These are phyloP conservation scores for Botryosphaeria agaves DNA, from an alignment of 2,329 filamentous ascomycete species.

Conservation along the genomic window DNA sequence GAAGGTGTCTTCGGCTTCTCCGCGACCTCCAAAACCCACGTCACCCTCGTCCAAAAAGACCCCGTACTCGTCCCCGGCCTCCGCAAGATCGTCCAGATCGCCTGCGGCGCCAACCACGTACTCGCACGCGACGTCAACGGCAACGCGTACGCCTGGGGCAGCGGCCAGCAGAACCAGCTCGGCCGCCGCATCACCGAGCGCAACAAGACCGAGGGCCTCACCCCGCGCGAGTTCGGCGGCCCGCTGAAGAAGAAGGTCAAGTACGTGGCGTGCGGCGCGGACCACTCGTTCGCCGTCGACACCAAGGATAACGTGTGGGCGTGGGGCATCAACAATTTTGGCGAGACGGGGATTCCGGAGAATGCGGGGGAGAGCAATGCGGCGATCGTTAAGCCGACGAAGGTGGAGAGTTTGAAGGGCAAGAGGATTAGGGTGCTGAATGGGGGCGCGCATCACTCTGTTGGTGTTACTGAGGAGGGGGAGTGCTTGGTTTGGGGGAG, in stretches of 20 bases:
- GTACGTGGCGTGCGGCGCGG: constrained; percentile 52
- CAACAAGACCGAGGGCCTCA: constrained; percentile 34
- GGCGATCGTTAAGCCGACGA: constrained; percentile 50
- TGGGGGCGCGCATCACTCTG: constrained; percentile 61
- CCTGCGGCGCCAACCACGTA: constrained; percentile 53
- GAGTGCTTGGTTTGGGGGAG: constrained; percentile 43
- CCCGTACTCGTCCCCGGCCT: constrained; percentile 42
- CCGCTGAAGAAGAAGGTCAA: constrained; percentile 39
- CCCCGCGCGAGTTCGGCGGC: constrained; percentile 39
- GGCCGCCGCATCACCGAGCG: constrained; percentile 47
- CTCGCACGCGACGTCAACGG: constrained; percentile 49
- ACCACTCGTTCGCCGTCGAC: constrained; percentile 64
- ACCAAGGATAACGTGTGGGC: constrained; percentile 53
- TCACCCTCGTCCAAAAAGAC: constrained; percentile 31
- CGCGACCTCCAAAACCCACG: too few species aligned
- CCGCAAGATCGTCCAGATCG: constrained; percentile 46
- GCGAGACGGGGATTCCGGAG: constrained; percentile 53
- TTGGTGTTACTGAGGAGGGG: constrained; percentile 35
- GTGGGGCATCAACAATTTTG: constrained; percentile 81
- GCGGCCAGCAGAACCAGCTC: constrained; percentile 53
- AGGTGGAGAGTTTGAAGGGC: constrained; percentile 41
- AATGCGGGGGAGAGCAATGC: constrained; percentile 51
- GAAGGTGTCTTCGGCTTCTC: constrained; percentile 51
- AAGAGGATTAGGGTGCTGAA: constrained; percentile 50
- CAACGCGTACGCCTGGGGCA: constrained; percentile 53